Evolutionary conservation across 208 protist genomes (phyloP).

Genomic region (Trypanosoma congolense): DNA sequence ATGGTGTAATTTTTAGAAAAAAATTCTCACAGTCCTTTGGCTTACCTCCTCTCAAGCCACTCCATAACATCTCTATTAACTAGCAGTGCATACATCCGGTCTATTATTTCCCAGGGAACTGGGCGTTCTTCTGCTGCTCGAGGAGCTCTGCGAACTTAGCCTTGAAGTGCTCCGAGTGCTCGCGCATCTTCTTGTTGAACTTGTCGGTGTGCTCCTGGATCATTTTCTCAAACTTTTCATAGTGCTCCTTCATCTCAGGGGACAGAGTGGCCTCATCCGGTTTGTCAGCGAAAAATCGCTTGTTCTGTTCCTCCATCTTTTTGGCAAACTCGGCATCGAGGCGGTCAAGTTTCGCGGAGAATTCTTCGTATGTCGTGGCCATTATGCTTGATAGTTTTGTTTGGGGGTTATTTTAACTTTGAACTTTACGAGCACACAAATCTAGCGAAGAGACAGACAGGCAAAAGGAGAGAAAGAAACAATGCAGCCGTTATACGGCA

Average conservation of each 20-base stretch:
- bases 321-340: slow-evolving; percentile 86
- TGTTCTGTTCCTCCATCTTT: slow-evolving; percentile 92
- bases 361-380: slow-evolving; percentile 82
- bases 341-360: slow-evolving; percentile 85
- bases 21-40: not conserved
- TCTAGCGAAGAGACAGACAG: not conserved
- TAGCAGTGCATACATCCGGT: not conserved
- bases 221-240: slow-evolving; percentile 90
- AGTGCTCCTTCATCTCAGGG: slow-evolving; percentile 90
- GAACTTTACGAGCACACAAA: not conserved
- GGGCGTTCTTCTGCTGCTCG: slow-evolving; percentile 90
- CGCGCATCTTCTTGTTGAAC: slow-evolving; percentile 92
- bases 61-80: slow-evolving; percentile 1
- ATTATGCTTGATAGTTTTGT: slow-evolving; percentile 1
- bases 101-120: slow-evolving; percentile 82
- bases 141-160: slow-evolving; percentile 86
- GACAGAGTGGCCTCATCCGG: slow-evolving; percentile 86
- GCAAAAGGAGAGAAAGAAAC: no score
- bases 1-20: no score
- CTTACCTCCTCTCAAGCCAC: slow-evolving; percentile 4
- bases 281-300: slow-evolving; percentile 91
- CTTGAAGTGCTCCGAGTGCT: slow-evolving; percentile 91
- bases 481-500: no score
- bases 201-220: slow-evolving; percentile 91
- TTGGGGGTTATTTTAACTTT: not conserved